Conservation (phyloP, 768 basidiomycete species). For the Jaapia argillacea region DNA sequence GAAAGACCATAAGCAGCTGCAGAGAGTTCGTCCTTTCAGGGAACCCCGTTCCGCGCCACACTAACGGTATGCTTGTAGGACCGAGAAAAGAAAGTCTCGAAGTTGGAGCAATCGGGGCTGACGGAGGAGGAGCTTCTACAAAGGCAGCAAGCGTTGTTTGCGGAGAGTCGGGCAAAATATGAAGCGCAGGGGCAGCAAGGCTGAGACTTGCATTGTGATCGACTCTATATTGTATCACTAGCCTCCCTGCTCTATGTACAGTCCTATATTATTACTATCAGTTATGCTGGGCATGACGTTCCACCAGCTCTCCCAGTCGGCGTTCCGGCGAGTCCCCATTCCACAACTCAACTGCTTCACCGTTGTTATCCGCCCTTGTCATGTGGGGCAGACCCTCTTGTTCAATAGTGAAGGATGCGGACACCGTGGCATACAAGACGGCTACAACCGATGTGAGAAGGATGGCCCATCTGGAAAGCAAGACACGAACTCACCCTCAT, state of each 20-base stretch:
- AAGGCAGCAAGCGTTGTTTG: constrained; percentile 87
- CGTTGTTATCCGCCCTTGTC: constrained; percentile 17
- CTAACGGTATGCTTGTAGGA: constrained; percentile 36
- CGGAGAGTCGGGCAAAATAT: constrained; percentile 78
- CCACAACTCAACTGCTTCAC: constrained; percentile 35
- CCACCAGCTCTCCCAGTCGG: constrained; percentile 44
- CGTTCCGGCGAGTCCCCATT: constrained; percentile 57
- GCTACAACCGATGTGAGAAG: constrained; percentile 30
- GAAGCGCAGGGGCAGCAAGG: constrained; percentile 33
- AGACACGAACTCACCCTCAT: constrained; percentile 40
- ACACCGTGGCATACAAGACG: constrained; percentile 63
- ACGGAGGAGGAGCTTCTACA: constrained; percentile 84
- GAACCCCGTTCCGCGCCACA: neutral
- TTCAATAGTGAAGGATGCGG: constrained; percentile 77
- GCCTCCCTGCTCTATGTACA: constrained; percentile 3
- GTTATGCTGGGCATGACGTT: constrained; percentile 25
- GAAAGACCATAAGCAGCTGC: constrained; percentile 93
- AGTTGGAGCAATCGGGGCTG: constrained; percentile 80
- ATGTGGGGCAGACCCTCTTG: constrained; percentile 66
- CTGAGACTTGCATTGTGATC: neutral
- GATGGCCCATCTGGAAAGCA: constrained; percentile 5
- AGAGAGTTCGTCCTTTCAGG: constrained; percentile 54
- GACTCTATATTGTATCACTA: neutral
- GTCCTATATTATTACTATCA: constrained; percentile 24
- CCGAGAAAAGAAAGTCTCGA: constrained; percentile 86